Evolutionary conservation across 2,329 filamentous ascomycete species (phyloP), one percentile per base, ranked within the genome.

Genomic region (Orbilia blumenaviensis): DNA sequence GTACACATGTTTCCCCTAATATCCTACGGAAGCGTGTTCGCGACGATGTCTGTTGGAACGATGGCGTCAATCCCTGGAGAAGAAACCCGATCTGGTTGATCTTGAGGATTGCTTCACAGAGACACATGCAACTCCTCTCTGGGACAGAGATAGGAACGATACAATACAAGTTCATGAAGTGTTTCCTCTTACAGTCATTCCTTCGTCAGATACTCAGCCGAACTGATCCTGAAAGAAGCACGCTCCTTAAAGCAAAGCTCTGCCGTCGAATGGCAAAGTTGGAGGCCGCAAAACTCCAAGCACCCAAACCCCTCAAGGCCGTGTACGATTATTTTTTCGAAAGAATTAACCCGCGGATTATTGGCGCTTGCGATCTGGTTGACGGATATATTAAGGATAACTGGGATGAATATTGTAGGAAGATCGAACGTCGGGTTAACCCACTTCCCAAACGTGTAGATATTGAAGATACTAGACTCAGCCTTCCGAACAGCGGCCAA

Each of bases 11-110:
- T 0, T 64, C 81, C 0, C 81, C 85, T 0, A 78, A 82, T 0
- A 23, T 83, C 0, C 80, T 90, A 0, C 83, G 83, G 0, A 92
- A 92, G 79, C 84, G 86, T 1, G 85, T 91, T 0, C 84, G 88
- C 0, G 90, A 92, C 58, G 89, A 90, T n/a, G 86, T 90, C 0
- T 84, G 84, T 10, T 85, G 87, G 80, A 80, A 82, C 0, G 80
- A 85, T 0, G 81, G 81, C 1, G 81, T 84, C 0, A 80, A 83
- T 0, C 89, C 89, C 0, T 92, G 90, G 89, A 84, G 90, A 16
- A 83, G 90, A 38, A 86, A 86, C 1, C 85, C 90, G 0, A 85
- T 87, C 60, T 92, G 89, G 86, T 85, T 92, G 0, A 82, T 89
- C 0, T 81, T 91, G 3, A 86, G 89, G 0, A 88, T 92, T 1